Evolutionary conservation across 2,329 filamentous ascomycete genomes (phyloP).

Genomic region (Pyricularia pennisetigena): DNA sequence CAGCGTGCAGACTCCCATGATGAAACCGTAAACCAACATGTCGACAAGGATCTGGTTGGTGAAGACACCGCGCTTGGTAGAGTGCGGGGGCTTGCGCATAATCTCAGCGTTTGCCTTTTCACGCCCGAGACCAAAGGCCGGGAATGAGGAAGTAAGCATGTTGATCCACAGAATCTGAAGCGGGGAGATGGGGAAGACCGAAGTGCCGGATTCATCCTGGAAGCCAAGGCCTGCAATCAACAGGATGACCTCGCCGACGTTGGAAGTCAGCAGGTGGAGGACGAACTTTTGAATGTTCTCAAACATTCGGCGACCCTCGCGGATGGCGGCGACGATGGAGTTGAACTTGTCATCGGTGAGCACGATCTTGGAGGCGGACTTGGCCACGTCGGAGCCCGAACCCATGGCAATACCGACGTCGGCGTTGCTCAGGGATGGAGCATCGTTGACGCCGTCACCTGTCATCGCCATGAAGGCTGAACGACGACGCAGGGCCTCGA

Average conservation of each 20-base stretch:
- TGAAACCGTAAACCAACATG: constrained; percentile 69
- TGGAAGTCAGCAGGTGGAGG: constrained; percentile 68
- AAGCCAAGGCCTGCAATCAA: constrained; percentile 75
- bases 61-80: constrained; percentile 58
- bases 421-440: constrained; percentile 67
- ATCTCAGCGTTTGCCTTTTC: constrained; percentile 68
- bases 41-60: constrained; percentile 69
- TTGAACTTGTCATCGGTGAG: constrained; percentile 85
- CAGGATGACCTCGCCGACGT: constrained; percentile 75
- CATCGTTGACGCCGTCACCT: constrained; percentile 81
- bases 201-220: constrained; percentile 59
- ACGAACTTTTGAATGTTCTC: constrained; percentile 88
- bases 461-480: constrained; percentile 77
- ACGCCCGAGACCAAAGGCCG: constrained; percentile 79
- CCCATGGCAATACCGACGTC: constrained; percentile 90
- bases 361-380: constrained; percentile 73
- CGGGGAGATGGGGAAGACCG: constrained; percentile 77
- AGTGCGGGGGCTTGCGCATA: constrained; percentile 70
- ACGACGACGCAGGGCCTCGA: constrained; percentile 73
- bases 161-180: constrained; percentile 92
- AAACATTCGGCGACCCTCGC: constrained; percentile 76
- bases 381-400: constrained; percentile 78
- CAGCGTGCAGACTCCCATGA: constrained; percentile 63
- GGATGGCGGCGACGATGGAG: constrained; percentile 72
- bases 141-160: constrained; percentile 81